Evolutionary conservation across 108 stramenopile genomes (phyloP), one percentile per base, ranked within the genome.

Genomic region (Fistulifera solaris): DNA sequence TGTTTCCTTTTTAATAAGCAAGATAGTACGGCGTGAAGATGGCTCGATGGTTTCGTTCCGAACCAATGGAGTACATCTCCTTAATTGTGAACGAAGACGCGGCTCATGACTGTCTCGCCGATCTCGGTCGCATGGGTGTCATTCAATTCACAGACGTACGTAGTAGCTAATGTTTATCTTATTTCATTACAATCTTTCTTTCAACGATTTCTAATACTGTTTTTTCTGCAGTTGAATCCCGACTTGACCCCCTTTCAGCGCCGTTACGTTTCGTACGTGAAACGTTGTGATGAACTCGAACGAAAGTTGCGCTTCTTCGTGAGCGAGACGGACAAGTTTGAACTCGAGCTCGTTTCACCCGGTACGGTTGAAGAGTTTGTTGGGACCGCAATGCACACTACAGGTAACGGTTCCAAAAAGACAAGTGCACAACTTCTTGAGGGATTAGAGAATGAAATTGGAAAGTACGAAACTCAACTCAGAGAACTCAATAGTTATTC

Each of bases 221-320:
- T 35, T 35, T 35, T 44, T 49, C 27, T 62, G 25, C 62, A 86
- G 80, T 68, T 97, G 58, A 97, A 97, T 66, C 94, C 95, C 25
- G 95, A 99, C 38, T 80, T 94, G 60, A 97, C 96, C 39, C 90
- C 95, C 25, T 99, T 99, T 76, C 98, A 99, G 63, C 93, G 96
- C 47, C 93, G 98, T 43, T 98, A 94, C 64, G 95, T 98, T 38
- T 72, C 80, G 19, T 96, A 91, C 67, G 94, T 98, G 56, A 94
- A 95, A 56, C 93, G 98, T 19, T 96, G 96, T 62, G 98, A 98
- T 65, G 96, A 97, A 61, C 72, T 98, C 40, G 98, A 98, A 68
- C 95, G 96, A 51, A 98, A 98, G 69, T 80, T 98, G 17, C 87
- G 93, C 26, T 98, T 82, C 73, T 85, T 98, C 50, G 59, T 59